Conservation (phyloP, 352 stramenopile species). For the Elongisporangium anandrum region DNA sequence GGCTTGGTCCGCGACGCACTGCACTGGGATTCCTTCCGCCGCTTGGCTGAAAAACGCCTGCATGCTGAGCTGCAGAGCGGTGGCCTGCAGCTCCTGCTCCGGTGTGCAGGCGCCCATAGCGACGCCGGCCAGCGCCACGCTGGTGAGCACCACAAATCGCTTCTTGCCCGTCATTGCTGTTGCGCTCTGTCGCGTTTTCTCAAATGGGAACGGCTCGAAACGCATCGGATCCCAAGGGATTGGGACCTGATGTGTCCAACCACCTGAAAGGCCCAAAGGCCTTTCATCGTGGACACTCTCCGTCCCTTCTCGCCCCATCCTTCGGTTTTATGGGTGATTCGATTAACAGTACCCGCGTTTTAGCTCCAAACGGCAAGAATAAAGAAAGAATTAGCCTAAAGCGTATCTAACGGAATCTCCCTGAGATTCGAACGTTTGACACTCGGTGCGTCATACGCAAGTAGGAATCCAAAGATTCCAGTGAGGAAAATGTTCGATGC, state of each 20-base stretch:
- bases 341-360: neutral
- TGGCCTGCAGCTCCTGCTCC: neutral
- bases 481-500: neutral
- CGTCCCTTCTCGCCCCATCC: neutral
- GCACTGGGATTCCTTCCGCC: neutral
- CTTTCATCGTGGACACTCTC: neutral
- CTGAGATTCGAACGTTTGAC: neutral
- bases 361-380: neutral
- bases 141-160: neutral
- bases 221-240: neutral
- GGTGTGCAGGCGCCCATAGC: neutral
- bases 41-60: neutral
- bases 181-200: neutral
- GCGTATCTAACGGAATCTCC: neutral
- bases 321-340: neutral
- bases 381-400: neutral
- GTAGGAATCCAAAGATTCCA: neutral
- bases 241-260: neutral
- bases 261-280: neutral
- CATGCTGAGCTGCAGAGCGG: neutral
- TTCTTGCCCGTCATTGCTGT: neutral
- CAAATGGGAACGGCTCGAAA: neutral
- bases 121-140: neutral
- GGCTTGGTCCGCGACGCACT: neutral
- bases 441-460: neutral